Conservation (phyloP, 768 basidiomycete species). For the Podaxis mareebaensis region DNA sequence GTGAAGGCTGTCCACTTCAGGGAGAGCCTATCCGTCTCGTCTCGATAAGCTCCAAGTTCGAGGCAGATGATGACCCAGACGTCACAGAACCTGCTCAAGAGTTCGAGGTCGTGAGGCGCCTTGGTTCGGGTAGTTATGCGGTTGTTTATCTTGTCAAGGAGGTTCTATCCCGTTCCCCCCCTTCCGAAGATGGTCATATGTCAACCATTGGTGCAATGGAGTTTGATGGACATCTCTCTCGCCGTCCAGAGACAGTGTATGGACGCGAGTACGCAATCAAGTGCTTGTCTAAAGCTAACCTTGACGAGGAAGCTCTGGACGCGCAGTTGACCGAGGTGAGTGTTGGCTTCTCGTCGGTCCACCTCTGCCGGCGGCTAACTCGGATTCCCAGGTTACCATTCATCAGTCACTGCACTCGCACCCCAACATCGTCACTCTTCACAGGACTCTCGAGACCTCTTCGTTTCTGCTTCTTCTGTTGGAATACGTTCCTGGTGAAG, state of each 20-base stretch:
- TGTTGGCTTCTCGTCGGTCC: conserved; percentile 19
- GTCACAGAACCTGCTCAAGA: conserved; percentile 55
- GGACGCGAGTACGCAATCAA: conserved; percentile 94
- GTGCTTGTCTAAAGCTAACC: conserved; percentile 91
- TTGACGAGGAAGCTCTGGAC: conserved; percentile 82
- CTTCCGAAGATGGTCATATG: conserved; percentile 58
- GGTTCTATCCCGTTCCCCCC: conserved; percentile 50
- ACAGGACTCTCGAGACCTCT: conserved; percentile 89
- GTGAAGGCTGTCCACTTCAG: conserved; percentile 64
- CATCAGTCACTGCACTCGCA: conserved; percentile 91
- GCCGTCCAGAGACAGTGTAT: conserved; percentile 48
- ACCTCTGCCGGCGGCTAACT: conserved; percentile 19
- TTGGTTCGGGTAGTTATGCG: conserved; percentile 91
- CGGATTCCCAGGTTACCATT: conserved; percentile 70
- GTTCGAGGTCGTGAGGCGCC: conserved; percentile 82
- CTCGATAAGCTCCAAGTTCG: conserved; percentile 39
- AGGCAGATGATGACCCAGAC: conserved; percentile 32
- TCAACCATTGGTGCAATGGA: conserved; percentile 58
- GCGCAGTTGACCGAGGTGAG: conserved; percentile 89
- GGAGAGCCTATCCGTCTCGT: conserved; percentile 67
- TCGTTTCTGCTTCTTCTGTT: conserved; percentile 90
- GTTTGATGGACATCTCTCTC: conserved; percentile 39
- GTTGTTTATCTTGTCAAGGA: conserved; percentile 92
- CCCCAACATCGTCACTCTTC: conserved; percentile 92
- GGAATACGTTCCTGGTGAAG: conserved; percentile 96